Conservation (phyloP, 228 moss, liverwort and hornwort species). For the Sphagnum fallax region DNA sequence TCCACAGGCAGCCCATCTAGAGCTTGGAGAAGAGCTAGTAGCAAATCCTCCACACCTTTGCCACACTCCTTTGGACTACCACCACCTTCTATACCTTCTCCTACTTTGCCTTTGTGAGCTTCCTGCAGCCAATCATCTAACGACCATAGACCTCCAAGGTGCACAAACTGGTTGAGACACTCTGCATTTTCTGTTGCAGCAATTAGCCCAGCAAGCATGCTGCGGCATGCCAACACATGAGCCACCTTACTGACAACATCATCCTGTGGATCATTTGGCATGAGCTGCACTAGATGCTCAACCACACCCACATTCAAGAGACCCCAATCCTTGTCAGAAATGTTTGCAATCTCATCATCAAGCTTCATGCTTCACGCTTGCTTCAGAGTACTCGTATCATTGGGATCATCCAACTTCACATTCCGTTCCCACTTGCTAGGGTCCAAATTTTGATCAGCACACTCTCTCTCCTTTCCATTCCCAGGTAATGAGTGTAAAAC, state of each 20-base stretch:
- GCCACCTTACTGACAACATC: constrained; percentile 68
- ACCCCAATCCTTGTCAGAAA: constrained; percentile 79
- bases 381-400: too few species aligned
- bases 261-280: constrained; percentile 80
- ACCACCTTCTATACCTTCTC: too few species aligned
- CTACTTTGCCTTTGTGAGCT: too few species aligned
- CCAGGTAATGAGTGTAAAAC: constrained; percentile 55
- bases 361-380: constrained; percentile 99
- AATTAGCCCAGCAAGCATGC: constrained; percentile 72
- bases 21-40: too few species aligned
- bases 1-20: too few species aligned
- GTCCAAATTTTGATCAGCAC: constrained; percentile 81
- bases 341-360: constrained; percentile 72
- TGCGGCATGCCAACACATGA: constrained; percentile 69
- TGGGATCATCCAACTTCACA: constrained; percentile 30
- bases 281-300: constrained; percentile 79
- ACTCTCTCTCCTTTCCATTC: constrained; percentile 92
- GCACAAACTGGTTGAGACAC: too few species aligned
- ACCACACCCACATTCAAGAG: constrained; percentile 63
- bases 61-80: too few species aligned
- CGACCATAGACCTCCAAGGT: too few species aligned
- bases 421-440: constrained; percentile 80
- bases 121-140: too few species aligned
- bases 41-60: too few species aligned
- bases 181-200: neutral